Conservation (phyloP, 2,329 filamentous ascomycete genomes). For the Botrytis pseudocinerea region DNA sequence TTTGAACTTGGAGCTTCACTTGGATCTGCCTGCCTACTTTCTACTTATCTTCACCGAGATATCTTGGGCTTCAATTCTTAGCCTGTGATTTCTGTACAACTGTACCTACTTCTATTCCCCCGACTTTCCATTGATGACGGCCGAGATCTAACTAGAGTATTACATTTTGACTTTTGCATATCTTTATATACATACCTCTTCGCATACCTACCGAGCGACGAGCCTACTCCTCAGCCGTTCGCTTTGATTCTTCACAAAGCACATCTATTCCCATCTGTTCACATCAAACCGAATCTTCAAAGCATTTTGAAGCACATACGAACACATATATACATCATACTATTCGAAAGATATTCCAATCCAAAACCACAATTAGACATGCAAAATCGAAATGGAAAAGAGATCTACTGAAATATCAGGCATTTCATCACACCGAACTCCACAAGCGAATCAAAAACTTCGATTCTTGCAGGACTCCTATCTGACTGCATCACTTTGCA, state of each 20-base stretch:
- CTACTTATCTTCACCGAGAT: neutral
- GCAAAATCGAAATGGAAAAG: neutral
- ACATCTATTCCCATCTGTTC: neutral
- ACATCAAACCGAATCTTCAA: neutral
- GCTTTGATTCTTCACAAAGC: neutral
- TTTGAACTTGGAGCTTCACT: neutral
- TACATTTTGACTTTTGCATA: constrained; percentile 11
- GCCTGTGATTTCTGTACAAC: constrained; percentile 6
- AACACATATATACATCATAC: neutral
- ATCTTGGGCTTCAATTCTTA: constrained; percentile 3
- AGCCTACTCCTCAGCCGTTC: neutral
- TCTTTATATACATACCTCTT: neutral
- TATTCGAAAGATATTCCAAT: neutral
- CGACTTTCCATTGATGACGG: constrained; percentile 2
- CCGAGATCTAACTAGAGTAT: neutral
- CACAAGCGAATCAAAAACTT: constrained; percentile 24
- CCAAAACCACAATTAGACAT: constrained; percentile 1
- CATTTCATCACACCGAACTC: constrained; percentile 16
- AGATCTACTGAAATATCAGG: constrained; percentile 23
- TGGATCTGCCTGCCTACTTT: neutral
- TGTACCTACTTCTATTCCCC: neutral
- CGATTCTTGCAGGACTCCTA: constrained; percentile 24
- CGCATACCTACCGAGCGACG: constrained; percentile 2
- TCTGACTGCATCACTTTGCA: constrained; percentile 22
- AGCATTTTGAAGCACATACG: neutral